Percentiles rank a stretch among this genome's conserved stretches.
Conservation (phyloP, 2,329 filamentous ascomycete genomes). For the Huntiella moniliformis region DNA sequence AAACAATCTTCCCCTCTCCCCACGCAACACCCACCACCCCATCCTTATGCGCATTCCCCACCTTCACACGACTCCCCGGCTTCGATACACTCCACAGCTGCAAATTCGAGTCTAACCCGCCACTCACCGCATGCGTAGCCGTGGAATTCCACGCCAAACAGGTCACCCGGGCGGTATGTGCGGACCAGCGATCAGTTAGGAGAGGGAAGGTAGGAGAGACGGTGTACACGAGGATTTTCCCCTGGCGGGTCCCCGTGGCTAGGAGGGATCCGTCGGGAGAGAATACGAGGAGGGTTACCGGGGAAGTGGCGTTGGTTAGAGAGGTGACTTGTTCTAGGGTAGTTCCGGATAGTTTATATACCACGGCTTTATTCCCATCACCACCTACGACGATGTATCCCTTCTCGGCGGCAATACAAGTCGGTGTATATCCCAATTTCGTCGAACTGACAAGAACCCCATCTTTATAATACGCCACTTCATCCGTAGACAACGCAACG, state of each 20-base stretch:
- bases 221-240: conserved; percentile 69
- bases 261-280: conserved; percentile 58
- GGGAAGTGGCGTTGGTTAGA: conserved; percentile 49
- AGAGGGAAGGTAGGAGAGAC: conserved; percentile 35
- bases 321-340: conserved; percentile 35
- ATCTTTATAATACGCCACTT: conserved; percentile 34
- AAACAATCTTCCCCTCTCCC: conserved; percentile 53
- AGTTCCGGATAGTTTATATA: conserved; percentile 38
- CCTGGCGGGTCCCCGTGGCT: conserved; percentile 64
- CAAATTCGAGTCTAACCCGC: conserved; percentile 76
- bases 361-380: conserved; percentile 56
- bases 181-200: conserved; percentile 55
- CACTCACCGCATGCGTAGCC: conserved; percentile 64
- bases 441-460: conserved; percentile 41
- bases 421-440: conserved; percentile 45
- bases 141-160: conserved; percentile 56
- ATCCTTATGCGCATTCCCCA: conserved; percentile 82
- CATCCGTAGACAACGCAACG: conserved; percentile 34
- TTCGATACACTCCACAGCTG: conserved; percentile 78
- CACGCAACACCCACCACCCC: conserved; percentile 79
- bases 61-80: conserved; percentile 70
- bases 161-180: conserved; percentile 39
- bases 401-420: conserved; percentile 51
- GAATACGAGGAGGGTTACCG: conserved; percentile 67
- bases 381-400: conserved; percentile 56